Evolutionary conservation across 768 basidiomycete species (phyloP).

Genomic region (Lactarius sanguifluus): DNA sequence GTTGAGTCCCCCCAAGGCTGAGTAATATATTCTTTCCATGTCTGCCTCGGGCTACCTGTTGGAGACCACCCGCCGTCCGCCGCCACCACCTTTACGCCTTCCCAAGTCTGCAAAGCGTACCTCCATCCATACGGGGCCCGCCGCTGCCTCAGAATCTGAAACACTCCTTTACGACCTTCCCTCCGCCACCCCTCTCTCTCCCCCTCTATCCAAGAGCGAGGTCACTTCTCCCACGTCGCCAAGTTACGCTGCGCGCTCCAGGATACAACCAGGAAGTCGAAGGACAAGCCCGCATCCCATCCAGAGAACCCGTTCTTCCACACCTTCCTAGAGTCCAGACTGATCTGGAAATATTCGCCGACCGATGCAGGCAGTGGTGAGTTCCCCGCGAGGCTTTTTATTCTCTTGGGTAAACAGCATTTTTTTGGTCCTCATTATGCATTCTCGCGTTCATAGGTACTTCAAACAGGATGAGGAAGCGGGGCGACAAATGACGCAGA

Average conservation of each 20-base stretch:
- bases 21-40: constrained; percentile 20
- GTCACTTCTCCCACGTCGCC: constrained; percentile 25
- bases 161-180: constrained; percentile 33
- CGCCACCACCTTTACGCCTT: constrained; percentile 30
- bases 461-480: constrained; percentile 78
- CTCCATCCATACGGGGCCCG: constrained; percentile 10
- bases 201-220: constrained; percentile 7
- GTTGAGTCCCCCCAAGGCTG: constrained; percentile 1
- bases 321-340: constrained; percentile 64
- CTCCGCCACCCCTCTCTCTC: constrained; percentile 25
- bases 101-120: constrained; percentile 20
- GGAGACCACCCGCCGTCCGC: constrained; percentile 29
- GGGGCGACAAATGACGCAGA: constrained; percentile 79
- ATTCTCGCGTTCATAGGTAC: constrained; percentile 56
- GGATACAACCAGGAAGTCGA: constrained; percentile 30
- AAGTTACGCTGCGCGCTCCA: constrained; percentile 18
- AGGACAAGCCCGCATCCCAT: constrained; percentile 60
- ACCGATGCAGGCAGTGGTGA: constrained; percentile 76
- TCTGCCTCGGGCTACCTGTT: constrained; percentile 26
- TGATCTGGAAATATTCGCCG: constrained; percentile 78
- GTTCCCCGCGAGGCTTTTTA: constrained; percentile 26
- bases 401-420: not conserved
- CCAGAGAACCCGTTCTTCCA: constrained; percentile 61
- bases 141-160: constrained; percentile 23
- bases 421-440: constrained; percentile 4